Conservation (phyloP, 192 early-diverging fungal species). For the Coemansia biformis region DNA sequence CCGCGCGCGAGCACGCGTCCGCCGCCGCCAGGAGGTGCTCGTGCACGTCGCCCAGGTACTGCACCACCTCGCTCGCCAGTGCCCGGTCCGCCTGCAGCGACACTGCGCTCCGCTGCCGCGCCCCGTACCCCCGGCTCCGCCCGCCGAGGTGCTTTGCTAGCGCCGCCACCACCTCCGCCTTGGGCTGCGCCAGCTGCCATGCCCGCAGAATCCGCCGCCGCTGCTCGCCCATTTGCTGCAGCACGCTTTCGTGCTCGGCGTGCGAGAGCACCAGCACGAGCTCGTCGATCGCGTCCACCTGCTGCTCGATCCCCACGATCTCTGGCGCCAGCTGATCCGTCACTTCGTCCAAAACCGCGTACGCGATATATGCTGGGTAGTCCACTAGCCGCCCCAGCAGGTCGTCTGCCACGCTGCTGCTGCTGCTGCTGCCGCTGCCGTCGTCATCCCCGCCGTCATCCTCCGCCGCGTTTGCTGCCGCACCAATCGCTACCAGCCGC, state of each 20-base stretch:
- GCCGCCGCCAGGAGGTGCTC: constrained; percentile 33
- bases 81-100: background rate
- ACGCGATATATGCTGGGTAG: constrained; percentile 84
- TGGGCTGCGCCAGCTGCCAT: constrained; percentile 61
- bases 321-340: constrained; percentile 84
- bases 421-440: constrained; percentile 3
- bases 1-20: constrained; percentile 42
- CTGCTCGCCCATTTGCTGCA: constrained; percentile 68
- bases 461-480: background rate
- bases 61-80: constrained; percentile 34
- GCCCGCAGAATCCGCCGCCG: constrained; percentile 63
- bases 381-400: constrained; percentile 20
- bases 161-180: constrained; percentile 63
- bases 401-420: no score
- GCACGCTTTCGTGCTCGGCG: constrained; percentile 72
- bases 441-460: constrained; percentile 12
- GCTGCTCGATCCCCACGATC: constrained; percentile 78
- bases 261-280: constrained; percentile 85
- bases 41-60: constrained; percentile 49
- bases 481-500: constrained; percentile 27
- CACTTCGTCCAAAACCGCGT: constrained; percentile 89
- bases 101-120: no score
- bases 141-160: constrained; percentile 24
- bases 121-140: background rate
- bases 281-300: constrained; percentile 94